Evolutionary conservation across 2,329 filamentous ascomycete species (phyloP), one percentile per base, ranked within the genome.

Genomic region (Cladosporium cucumerinum): DNA sequence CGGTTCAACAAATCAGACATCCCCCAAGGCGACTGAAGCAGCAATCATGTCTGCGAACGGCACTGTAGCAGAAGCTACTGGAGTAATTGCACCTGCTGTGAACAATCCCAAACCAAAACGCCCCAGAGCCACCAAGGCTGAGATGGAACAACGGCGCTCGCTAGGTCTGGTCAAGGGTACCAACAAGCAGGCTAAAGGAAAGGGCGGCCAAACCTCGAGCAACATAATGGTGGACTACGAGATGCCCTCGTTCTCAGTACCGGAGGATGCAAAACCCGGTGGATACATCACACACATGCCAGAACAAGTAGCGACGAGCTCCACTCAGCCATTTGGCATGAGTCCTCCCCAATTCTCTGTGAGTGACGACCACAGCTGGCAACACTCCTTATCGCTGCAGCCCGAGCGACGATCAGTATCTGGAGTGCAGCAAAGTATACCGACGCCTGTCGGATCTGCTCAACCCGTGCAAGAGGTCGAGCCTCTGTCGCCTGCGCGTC

Each of bases 191-290:
- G 49, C 23, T 4, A 23, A 54, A 26, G 46, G 58, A 3, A 52
- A 52, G 32, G n/a, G 28, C 30, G n/a, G 5, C 39, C n/a, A 28
- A 12, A 25, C 5, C 25, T 46, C 30, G 26, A 66, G 61, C 26
- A 51, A 43, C 18, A 66, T 67, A 36, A 69, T 69, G 12, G 71
- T 74, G 3, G 62, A 67, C 5, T 74, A 74, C 43, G 68, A 71
- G 12, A 64, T 69, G 26, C 72, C 73, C 8, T 64, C 64, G 2
- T 73, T 74, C 59, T 71, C 71, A 14, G 63, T 72, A 14, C 54
- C 71, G 5, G 69, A 69, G 55, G 69, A 68, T n/a, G 69, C 71
- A 6, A 61, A 21, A n/a, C 26, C n/a, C 4, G 55, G 55, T 14
- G 46, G 11, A 18, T 51, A 61, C n/a, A 21, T 52, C 7, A 21